Evolutionary conservation across 2,329 filamentous ascomycete species (phyloP).

Genomic region (Fonsecaea pedrosoi): DNA sequence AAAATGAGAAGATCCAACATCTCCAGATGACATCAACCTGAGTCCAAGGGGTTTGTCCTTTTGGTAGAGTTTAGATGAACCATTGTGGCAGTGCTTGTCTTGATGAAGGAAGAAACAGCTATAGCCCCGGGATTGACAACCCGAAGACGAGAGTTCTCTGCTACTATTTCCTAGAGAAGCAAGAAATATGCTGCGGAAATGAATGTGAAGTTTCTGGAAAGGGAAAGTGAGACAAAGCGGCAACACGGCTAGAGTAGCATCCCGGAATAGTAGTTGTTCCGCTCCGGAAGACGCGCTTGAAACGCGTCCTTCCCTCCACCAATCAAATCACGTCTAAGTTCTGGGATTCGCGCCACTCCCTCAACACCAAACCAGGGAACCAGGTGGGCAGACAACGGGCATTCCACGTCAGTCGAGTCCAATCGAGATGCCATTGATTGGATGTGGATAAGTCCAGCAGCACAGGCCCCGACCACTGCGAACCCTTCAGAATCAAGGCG

Average conservation of each 20-base stretch:
- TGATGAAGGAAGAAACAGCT: not conserved
- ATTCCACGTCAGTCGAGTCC: constrained; percentile 20
- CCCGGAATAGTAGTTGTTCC: constrained; percentile 13
- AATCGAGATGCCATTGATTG: constrained; percentile 31
- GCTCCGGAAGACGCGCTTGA: constrained; percentile 1
- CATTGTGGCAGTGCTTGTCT: not conserved
- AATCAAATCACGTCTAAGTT: not conserved
- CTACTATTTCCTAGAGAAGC: constrained; percentile 1
- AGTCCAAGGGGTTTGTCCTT: not conserved
- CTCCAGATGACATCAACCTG: constrained; percentile 12
- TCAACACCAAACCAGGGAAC: constrained; percentile 25
- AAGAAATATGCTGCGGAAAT: constrained; percentile 1
- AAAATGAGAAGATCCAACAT: constrained; percentile 17
- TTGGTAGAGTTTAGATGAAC: not conserved
- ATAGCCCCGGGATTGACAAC: not conserved
- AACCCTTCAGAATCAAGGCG: constrained; percentile 6
- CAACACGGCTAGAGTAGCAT: not conserved
- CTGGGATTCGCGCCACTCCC: constrained; percentile 9
- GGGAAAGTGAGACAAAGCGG: not conserved
- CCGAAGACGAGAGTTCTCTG: not conserved
- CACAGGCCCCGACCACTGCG: constrained; percentile 7
- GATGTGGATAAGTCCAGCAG: constrained; percentile 13
- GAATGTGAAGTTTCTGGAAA: not conserved
- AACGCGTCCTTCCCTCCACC: not conserved
- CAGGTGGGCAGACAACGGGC: constrained; percentile 9